Conservation (phyloP, 371 early-diverging fungal species). For the Scutellospora calospora region DNA sequence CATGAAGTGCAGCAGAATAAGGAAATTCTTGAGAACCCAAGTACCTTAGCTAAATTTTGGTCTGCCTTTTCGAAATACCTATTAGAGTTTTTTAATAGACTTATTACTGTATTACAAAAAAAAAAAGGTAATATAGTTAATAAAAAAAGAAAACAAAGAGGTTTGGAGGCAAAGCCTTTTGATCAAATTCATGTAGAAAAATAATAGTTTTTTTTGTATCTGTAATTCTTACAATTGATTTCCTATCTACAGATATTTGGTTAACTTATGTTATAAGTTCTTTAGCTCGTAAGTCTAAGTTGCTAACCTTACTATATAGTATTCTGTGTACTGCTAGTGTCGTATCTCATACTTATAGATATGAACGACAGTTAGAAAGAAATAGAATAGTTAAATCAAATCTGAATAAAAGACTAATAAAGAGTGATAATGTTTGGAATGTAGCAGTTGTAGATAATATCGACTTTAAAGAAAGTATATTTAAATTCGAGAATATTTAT, state of each 20-base stretch:
- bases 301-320: background rate
- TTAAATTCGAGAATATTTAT: constrained; percentile 16
- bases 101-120: constrained; percentile 9
- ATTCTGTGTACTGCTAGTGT: background rate
- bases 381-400: background rate
- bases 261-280: background rate
- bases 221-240: background rate
- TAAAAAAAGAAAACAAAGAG: background rate
- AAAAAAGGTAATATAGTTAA: background rate
- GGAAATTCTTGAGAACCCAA: background rate
- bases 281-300: background rate
- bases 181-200: background rate
- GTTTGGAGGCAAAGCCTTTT: background rate
- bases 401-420: background rate
- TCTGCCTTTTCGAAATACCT: background rate
- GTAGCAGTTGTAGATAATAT: constrained; percentile 17
- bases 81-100: background rate
- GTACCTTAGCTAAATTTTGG: background rate
- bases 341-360: background rate
- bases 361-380: constrained; percentile 22
- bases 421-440: constrained; percentile 1
- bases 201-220: constrained; percentile 24
- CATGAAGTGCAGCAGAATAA: background rate
- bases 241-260: background rate
- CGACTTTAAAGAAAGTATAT: constrained; percentile 8